Percentiles rank a stretch among this genome's conserved stretches.
phyloP scores from a whole-genome alignment of 2,329 filamentous ascomycete genomes.

The Lithohypha guttulata region DNA sequence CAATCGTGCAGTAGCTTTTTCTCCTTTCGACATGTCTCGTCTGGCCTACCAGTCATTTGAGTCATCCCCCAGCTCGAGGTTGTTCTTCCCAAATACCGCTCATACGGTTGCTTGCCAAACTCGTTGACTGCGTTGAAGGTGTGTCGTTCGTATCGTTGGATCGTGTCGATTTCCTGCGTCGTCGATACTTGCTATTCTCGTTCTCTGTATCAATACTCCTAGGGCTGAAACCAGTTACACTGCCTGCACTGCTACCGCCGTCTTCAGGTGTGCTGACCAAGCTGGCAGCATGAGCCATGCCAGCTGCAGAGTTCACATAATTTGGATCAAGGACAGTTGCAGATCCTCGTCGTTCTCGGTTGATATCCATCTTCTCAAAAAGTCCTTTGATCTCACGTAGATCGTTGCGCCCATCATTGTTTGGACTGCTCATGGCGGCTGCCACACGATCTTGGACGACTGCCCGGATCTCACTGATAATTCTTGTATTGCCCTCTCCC shows the following conservation, averaged over 20 bases:
- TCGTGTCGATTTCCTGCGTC: neutral
- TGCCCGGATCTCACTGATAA: conserved; percentile 65
- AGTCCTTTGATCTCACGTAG: conserved; percentile 65
- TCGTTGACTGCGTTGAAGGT: neutral
- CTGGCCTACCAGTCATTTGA: no score
- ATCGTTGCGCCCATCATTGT: conserved; percentile 29
- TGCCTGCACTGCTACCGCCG: conserved; percentile 4
- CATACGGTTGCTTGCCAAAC: neutral
- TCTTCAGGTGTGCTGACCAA: conserved; percentile 4
- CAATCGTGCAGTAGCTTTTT: no score
- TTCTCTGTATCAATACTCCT: neutral
- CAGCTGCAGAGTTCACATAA: conserved; percentile 1
- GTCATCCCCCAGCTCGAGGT: no score
- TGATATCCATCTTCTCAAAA: conserved; percentile 53
- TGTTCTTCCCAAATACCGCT: conserved; percentile 6
- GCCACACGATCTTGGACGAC: conserved; percentile 66
- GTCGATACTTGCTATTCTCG: neutral
- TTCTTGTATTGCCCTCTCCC: conserved; percentile 60
- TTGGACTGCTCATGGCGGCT: conserved; percentile 23
- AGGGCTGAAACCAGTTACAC: conserved; percentile 2
- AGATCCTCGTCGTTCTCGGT: conserved; percentile 19
- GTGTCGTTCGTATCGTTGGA: neutral
- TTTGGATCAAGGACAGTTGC: conserved; percentile 20
- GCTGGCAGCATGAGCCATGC: conserved; percentile 2
- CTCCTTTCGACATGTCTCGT: no score